Evolutionary conservation across 305 asterid genomes (phyloP), one percentile per base, ranked within the genome.

Genomic region (Solanum hybrid): DNA sequence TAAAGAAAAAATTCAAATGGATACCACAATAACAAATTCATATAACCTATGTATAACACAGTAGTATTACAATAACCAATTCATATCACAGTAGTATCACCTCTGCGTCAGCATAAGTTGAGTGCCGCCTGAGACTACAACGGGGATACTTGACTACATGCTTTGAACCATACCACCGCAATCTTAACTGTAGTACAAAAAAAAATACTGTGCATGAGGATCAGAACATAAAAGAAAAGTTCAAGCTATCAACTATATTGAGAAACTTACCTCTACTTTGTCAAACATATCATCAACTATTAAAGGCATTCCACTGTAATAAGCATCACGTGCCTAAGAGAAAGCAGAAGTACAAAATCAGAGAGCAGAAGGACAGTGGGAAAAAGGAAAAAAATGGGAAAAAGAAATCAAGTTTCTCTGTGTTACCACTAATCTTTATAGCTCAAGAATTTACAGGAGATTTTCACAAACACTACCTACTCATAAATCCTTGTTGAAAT

Each of bases 71-170:
- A 80, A 14, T 41, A 82, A 82, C 26, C 24, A 24, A 57, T 83
- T 83, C 88, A 31, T 85, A 51, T 57, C 39, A 85, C 88, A 85
- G 77, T 90, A 91, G 93, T 91, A 91, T 94, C 93, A 97, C 99
- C 98, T 95, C 94, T 89, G 99, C 99, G 92, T 97, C 99, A 14
- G 99, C 97, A 92, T 97, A 97, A 88, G 99, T 97, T 57, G 97
- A 95, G 37, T 96, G 99, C 88, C 93, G 94, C 92, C 93, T 91
- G 72, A 97, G 97, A 94, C 99, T 96, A 93, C 99, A 97, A 1
- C 99, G 95, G 2, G 99, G 99, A 93, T 97, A 97, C 94, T 97
- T 97, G 5, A 97, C 96, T 76, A 97, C 98, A 87, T 91, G 95
- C 82, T 96, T 95, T 20, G 98, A 97, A 79, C 99, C 98, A 92